Base-by-base conservation (phyloP, 1,284 basidiomycete genomes). In the Abortiporus biennis region DNA sequence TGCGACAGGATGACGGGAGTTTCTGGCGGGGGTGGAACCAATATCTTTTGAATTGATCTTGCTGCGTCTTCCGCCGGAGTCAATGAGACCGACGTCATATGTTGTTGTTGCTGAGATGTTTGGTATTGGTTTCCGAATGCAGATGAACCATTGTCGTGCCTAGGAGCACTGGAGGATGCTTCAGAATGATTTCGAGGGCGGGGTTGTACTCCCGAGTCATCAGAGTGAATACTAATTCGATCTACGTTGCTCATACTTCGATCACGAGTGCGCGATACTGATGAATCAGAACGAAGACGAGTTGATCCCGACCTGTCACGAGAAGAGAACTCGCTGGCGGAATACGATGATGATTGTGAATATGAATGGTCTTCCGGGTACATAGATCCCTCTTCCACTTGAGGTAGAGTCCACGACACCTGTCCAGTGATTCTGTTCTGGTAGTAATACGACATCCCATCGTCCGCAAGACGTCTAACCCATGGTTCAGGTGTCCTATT, bases 391-490 rank as follows among this genome's bases (percentile, higher is more conserved):
- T 48, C 43, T 17, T 41, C 40, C 3, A 54, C 23, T n/a, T 53
- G 53, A 3, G 83, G 81, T 25, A 77, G 65, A 1, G 76, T 78
- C 87, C 84, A 87, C 37, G 74, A 75, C 20, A 80, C 65, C 46
- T 78, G 68, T 17, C 85, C 83, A 42, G 83, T 85, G 13, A 73
- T 55, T 50, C 74, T 78, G 67, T 94, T 92, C 58, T 74, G 63
- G 61, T 89, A 93, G 59, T 80, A 90, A 61, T 85, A 88, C 1
- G 81, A 77, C 59, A 79, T 67, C n/a, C 90, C 90, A 55, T 94
- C 91, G 54, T 92, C 87, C 17, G 84, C 84, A 37, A 91, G 69
- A 38, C 81, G 79, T 49, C 78, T 77, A 16, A 81, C 65, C 92
- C 92, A 94, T 6, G 82, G 83, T 49, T 86, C 80, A 20, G 86